Percentiles rank a stretch among this genome's conserved stretches.
Evolutionary conservation across 116 monocot species (phyloP).

Genomic region (Iris pallida): DNA sequence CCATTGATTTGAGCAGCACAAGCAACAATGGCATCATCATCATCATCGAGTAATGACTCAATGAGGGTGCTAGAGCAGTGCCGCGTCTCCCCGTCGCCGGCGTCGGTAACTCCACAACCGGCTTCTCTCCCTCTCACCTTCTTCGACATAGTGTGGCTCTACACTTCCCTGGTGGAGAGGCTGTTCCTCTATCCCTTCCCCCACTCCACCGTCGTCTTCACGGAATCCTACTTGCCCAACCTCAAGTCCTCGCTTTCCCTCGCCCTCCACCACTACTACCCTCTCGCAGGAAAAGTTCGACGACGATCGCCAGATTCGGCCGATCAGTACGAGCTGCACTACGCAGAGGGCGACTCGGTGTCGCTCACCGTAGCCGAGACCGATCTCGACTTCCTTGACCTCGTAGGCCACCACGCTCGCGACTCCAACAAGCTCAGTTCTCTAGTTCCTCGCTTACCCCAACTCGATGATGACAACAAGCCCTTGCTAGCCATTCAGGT

Average conservation of each 20-base stretch:
- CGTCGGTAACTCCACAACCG: not conserved
- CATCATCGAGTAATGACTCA: not conserved
- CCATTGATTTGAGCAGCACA: too few species aligned
- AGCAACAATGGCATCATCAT: too few species aligned
- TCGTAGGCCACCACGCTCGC: constrained; percentile 10
- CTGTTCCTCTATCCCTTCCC: constrained; percentile 46
- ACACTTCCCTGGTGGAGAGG: constrained; percentile 29
- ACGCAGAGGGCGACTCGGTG: constrained; percentile 13
- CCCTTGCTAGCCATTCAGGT: constrained; percentile 27
- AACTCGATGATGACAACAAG: not conserved
- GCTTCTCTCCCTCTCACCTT: constrained; percentile 35
- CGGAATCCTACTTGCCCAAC: constrained; percentile 21
- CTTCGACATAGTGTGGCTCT: constrained; percentile 40
- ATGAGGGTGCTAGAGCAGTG: constrained; percentile 24
- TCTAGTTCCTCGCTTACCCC: constrained; percentile 6
- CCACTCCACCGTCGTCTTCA: constrained; percentile 26
- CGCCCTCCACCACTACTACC: constrained; percentile 41
- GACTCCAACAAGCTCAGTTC: constrained; percentile 5
- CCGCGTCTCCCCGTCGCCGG: constrained; percentile 24
- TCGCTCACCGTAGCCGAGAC: constrained; percentile 24
- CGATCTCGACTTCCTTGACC: constrained; percentile 12
- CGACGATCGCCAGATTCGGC: not conserved
- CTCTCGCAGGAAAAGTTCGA: constrained; percentile 34
- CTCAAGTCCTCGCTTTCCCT: constrained; percentile 46
- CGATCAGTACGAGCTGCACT: constrained; percentile 13